These are phyloP conservation scores for Boletus reticuloceps DNA, from an alignment of 768 basidiomycete genomes.

Conservation along the genomic window DNA sequence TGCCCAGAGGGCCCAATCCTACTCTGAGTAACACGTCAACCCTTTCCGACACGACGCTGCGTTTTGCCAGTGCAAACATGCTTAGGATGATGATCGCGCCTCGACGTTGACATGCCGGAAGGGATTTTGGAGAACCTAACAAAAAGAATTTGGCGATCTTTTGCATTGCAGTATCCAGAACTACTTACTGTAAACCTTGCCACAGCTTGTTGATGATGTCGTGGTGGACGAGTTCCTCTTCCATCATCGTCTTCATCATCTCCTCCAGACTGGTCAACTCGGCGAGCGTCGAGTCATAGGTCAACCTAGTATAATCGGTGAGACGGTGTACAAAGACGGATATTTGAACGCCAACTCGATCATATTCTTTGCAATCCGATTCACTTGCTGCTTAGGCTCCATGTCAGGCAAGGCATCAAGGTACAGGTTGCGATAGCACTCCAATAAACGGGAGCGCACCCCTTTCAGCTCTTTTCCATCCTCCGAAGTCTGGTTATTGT, in stretches of 20 bases:
- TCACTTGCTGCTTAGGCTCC: slow-evolving; percentile 82
- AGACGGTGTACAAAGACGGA: background rate
- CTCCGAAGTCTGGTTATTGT: slow-evolving; percentile 78
- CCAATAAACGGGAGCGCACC: slow-evolving; percentile 80
- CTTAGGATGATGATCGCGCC: slow-evolving; percentile 96
- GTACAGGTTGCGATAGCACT: slow-evolving; percentile 85
- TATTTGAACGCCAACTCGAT: slow-evolving; percentile 65
- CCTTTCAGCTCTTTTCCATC: slow-evolving; percentile 83
- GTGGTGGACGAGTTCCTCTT: slow-evolving; percentile 74
- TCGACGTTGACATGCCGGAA: slow-evolving; percentile 84
- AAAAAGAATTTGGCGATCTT: background rate
- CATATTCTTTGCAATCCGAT: slow-evolving; percentile 93
- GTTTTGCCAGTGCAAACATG: slow-evolving; percentile 88
- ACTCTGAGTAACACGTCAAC: slow-evolving; percentile 84
- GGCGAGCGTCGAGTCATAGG: slow-evolving; percentile 89
- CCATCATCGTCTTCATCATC: slow-evolving; percentile 96
- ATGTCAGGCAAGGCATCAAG: slow-evolving; percentile 79
- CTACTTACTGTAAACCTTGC: slow-evolving; percentile 87
- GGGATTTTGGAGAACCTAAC: slow-evolving; percentile 66
- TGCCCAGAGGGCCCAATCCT: slow-evolving; percentile 81
- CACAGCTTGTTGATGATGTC: slow-evolving; percentile 91
- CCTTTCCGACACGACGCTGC: slow-evolving; percentile 74
- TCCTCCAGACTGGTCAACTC: slow-evolving; percentile 96
- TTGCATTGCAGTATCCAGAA: background rate
- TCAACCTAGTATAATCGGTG: slow-evolving; percentile 52